Base-by-base conservation (phyloP, 108 stramenopile species). In the Pseudonitzschia multistriata region DNA sequence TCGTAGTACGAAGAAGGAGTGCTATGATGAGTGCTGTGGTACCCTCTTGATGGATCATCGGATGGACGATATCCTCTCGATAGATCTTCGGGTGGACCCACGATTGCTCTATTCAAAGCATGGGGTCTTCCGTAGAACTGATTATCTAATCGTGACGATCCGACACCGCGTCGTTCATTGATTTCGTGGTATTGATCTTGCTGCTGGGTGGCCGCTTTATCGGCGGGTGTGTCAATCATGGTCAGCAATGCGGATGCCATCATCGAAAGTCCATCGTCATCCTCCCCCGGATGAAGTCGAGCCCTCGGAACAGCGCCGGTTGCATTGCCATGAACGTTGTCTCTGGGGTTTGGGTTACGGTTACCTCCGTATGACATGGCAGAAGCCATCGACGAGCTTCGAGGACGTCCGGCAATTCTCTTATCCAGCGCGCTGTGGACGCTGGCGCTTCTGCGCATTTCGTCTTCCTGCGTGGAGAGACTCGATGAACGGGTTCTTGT, bases 181-280 rank as follows among this genome's bases (percentile, higher is more conserved):
- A 31, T 27, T 37, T 73, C 72, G 37, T 74, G 40, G 55, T 62
- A 57, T 40, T 68, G 67, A 17, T 25, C 74, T 17, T 66, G 53
- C 29, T 76, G 54, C 53, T 36, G 40, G 14, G 74, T 65, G 15
- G 67, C 3, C 33, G 31, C 31, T 10, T 33, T 73, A 36, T 88
- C 88, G 75, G 85, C 88, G 11, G 84, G 73, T n/a, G 79, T 83
- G 28, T 88, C 88, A 34, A 93, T 81, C 92, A 93, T 90, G 15
- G 82, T 90, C 31, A 93, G 76, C 35, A 93, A 74, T 19, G 88
- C 86, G 37, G 89, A 89, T 57, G 92, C 91, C 92, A 93, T 93
- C 85, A 83, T 82, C 25, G 88, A 86, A 11, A 93, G 70, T 2
- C 92, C 92, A 53, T 89, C 89, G 55, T 90, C 89, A 6, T 67